These are phyloP conservation scores for Elsinoe fawcettii DNA, from an alignment of 2,329 filamentous ascomycete species.

Conservation along the genomic window DNA sequence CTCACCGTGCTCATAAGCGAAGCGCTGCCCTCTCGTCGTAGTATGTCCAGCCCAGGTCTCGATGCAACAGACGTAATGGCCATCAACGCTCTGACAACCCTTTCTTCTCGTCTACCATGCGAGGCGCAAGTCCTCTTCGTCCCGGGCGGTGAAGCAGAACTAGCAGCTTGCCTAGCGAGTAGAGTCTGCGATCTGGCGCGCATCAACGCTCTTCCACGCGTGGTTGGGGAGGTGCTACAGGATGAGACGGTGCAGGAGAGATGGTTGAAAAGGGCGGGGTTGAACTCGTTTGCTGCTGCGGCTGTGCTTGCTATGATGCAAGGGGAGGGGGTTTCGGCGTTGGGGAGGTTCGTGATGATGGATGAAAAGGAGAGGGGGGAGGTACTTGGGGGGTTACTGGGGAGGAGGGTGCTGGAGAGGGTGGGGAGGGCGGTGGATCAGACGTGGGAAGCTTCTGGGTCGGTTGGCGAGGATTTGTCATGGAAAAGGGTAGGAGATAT, in stretches of 20 bases:
- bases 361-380: slow-evolving; percentile 38
- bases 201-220: slow-evolving; percentile 19
- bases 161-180: slow-evolving; percentile 34
- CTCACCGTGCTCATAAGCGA: slow-evolving; percentile 61
- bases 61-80: slow-evolving; percentile 28
- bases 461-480: no score
- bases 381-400: slow-evolving; percentile 50
- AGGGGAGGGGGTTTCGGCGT: slow-evolving; percentile 32
- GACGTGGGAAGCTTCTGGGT: slow-evolving; percentile 32
- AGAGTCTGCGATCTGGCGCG: slow-evolving; percentile 32
- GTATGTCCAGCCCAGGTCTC: slow-evolving; percentile 17
- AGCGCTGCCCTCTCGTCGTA: slow-evolving; percentile 17
- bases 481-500: background rate
- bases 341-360: slow-evolving; percentile 54
- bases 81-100: slow-evolving; percentile 33
- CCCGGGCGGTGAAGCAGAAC: slow-evolving; percentile 35
- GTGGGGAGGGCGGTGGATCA: slow-evolving; percentile 47
- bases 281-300: slow-evolving; percentile 68
- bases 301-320: slow-evolving; percentile 43
- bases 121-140: slow-evolving; percentile 34
- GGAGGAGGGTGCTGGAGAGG: slow-evolving; percentile 45
- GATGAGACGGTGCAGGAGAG: slow-evolving; percentile 61
- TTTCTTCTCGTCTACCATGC: slow-evolving; percentile 35
- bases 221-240: slow-evolving; percentile 24
- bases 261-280: slow-evolving; percentile 56